Evolutionary conservation across 2,329 filamentous ascomycete genomes (phyloP).

Genomic region (Ceratocystiopsis minuta): DNA sequence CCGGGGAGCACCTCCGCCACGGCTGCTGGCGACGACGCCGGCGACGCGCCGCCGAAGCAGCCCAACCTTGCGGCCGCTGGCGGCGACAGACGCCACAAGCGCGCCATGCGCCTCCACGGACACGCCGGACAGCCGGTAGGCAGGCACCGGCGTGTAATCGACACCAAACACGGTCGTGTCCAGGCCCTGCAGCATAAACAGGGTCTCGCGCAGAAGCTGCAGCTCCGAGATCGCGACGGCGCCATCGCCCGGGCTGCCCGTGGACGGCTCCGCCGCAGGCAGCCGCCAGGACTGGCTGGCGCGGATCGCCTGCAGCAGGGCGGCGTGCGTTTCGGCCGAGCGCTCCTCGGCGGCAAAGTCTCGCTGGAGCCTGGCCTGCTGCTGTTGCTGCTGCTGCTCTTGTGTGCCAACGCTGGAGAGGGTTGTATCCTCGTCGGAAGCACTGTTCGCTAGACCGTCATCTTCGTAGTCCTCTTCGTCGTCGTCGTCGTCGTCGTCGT

Average conservation of each 20-base stretch:
- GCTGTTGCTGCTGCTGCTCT: constrained; percentile 7
- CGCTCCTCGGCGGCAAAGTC: constrained; percentile 12
- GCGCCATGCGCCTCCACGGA: constrained; percentile 32
- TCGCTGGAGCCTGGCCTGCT: constrained; percentile 7
- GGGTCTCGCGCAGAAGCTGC: constrained; percentile 54
- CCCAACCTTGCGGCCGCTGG: constrained; percentile 26
- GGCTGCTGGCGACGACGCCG: too few species aligned
- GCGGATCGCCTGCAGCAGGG: constrained; percentile 19
- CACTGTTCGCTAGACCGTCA: constrained; percentile 3
- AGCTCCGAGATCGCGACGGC: constrained; percentile 43
- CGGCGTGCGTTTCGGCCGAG: constrained; percentile 14
- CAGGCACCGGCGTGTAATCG: constrained; percentile 20
- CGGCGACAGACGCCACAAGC: constrained; percentile 27
- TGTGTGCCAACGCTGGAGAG: constrained; percentile 2
- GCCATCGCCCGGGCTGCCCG: not conserved
- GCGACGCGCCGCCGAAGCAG: constrained; percentile 27
- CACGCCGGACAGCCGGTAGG: constrained; percentile 29
- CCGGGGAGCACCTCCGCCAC: too few species aligned
- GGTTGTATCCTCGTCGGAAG: constrained; percentile 10
- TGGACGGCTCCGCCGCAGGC: not conserved
- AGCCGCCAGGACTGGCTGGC: constrained; percentile 29
- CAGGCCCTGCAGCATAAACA: constrained; percentile 74
- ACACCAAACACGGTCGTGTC: constrained; percentile 51
- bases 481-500: constrained; percentile 24
- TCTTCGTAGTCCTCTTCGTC: constrained; percentile 52